Evolutionary conservation across 2,329 filamentous ascomycete species (phyloP), one percentile per base, ranked within the genome.

Genomic region (Penicillium sp.): DNA sequence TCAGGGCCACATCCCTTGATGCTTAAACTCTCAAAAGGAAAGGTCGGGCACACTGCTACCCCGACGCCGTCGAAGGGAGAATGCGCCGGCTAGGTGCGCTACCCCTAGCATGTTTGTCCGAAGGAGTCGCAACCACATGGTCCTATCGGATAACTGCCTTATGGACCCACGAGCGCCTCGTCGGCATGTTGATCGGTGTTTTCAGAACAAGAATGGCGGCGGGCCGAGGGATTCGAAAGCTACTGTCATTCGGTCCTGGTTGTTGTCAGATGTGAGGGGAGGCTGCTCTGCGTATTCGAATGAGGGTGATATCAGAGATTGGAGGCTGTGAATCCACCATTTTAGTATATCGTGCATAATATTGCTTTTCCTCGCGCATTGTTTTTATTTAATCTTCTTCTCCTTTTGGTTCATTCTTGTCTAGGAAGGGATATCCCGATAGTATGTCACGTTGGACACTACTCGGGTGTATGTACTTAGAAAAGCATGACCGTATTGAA

Each of bases 261-360:
- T 11, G 31, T 8, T 37, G n/a, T 26, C 16, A 10, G 56, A 59
- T 46, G 57, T 57, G 57, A 59, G 57, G 56, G 57, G 48, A 43
- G 23, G 9, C 14, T 43, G 37, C 2, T 43, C n/a, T 43, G 23
- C 23, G 19, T n/a, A 9, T 34, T 23, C 42, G 49, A 28, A 13
- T 5, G 10, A 26, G 23, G n/a, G 39, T 18, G n/a, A 51, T 55
- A 55, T 56, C 47, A 49, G 26, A 49, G 9, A 39, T 34, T 28
- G 18, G 6, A 10, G n/a, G 28, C 14, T 29, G 29, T n/a, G 28
- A 16, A 21, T 51, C 31, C 42, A 51, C 23, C 45, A 23, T 21
- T 21, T 23, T 10, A 34, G 16, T 4, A n/a, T 34, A 19, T 18
- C 14, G 19, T 50, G 33, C 54, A 51, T 50, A 52, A 40, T 52